Percentiles rank a stretch among this genome's conserved stretches.
Evolutionary conservation across 176 grass and related monocot genomes (phyloP).

Genomic region (Carex kokanica): DNA sequence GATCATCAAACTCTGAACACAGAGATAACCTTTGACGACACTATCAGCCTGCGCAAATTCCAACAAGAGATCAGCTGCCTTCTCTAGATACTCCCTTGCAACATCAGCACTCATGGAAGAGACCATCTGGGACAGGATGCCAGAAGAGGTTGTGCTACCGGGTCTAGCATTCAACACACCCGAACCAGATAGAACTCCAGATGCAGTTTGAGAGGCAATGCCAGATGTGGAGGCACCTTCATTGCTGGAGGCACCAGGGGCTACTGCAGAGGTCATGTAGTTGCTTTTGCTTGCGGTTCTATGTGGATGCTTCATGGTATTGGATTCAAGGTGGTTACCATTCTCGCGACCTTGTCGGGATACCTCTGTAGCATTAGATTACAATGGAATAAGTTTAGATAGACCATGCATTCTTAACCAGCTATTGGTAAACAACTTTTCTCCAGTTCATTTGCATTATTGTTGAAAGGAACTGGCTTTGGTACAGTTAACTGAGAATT

Average conservation of each 20-base stretch:
- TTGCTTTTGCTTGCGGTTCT: constrained; percentile 51
- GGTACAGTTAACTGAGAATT: background rate
- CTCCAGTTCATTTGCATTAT: background rate
- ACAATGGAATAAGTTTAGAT: background rate
- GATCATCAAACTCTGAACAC: constrained; percentile 69
- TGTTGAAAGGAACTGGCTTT: background rate
- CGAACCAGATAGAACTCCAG: constrained; percentile 96
- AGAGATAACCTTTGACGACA: constrained; percentile 83
- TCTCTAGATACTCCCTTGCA: constrained; percentile 89
- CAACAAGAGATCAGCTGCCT: constrained; percentile 93
- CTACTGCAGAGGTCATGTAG: constrained; percentile 23
- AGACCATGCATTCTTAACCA: background rate
- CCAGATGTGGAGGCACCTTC: constrained; percentile 89
- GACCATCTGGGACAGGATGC: constrained; percentile 85
- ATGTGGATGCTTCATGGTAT: constrained; percentile 45
- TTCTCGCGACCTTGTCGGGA: constrained; percentile 87
- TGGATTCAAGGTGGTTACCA: constrained; percentile 54
- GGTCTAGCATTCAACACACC: constrained; percentile 98
- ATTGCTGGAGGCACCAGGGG: constrained; percentile 39
- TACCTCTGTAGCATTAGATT: constrained; percentile 53
- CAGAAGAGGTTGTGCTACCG: constrained; percentile 94
- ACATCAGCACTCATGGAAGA: constrained; percentile 89
- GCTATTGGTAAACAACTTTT: background rate
- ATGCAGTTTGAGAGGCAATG: constrained; percentile 85
- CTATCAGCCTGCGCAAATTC: constrained; percentile 93